Conservation (phyloP, 106 monocot species). For the Platanthera zijinensis region DNA sequence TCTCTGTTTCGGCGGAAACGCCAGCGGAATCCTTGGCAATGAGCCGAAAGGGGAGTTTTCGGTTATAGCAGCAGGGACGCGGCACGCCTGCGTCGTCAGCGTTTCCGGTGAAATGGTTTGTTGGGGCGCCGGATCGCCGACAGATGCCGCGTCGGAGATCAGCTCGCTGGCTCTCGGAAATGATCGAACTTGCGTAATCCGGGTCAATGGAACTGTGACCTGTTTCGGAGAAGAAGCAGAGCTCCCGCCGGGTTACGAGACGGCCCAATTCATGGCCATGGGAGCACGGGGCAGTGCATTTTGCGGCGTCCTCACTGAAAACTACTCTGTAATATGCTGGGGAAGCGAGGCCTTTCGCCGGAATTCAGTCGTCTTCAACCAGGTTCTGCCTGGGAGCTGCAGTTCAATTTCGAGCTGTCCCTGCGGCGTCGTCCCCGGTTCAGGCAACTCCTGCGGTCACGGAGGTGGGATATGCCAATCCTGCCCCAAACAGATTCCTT, state of each 20-base stretch:
- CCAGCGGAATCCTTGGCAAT: conserved; percentile 23
- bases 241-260: conserved; percentile 12
- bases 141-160: not conserved
- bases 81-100: conserved; percentile 57
- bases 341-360: conserved; percentile 25
- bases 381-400: conserved; percentile 59
- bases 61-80: conserved; percentile 41
- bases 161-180: conserved; percentile 37
- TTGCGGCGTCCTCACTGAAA: conserved; percentile 43
- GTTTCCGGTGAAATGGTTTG: conserved; percentile 18
- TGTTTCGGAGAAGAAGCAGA: conserved; percentile 46
- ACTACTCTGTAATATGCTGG: conserved; percentile 71
- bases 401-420: conserved; percentile 6
- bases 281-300: conserved; percentile 47
- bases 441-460: conserved; percentile 27
- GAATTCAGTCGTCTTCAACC: conserved; percentile 27
- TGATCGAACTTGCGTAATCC: conserved; percentile 44
- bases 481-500: conserved; percentile 9
- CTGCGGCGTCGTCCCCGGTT: conserved; percentile 35
- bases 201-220: conserved; percentile 17
- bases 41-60: conserved; percentile 31
- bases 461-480: conserved; percentile 24
- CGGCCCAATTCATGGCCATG: conserved; percentile 36
- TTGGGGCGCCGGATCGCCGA: conserved; percentile 55
- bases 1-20: conserved; percentile 44